phyloP scores from a whole-genome alignment of 2,329 filamentous ascomycete species.

The Periglandula ipomoeae region DNA sequence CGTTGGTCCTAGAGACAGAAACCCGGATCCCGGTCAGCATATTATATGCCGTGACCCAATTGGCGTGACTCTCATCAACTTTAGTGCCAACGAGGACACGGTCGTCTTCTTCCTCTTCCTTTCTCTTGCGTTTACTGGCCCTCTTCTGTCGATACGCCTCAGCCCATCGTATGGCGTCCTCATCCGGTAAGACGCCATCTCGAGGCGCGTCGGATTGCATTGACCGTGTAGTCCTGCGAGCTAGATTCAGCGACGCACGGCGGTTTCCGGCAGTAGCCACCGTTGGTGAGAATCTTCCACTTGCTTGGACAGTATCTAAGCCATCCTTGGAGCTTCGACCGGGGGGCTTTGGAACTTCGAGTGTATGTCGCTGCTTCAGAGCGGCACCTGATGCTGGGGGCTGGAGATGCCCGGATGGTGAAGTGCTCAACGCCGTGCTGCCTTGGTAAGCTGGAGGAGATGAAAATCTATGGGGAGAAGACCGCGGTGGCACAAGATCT shows the following conservation, averaged over 20 bases:
- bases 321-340: constrained; percentile 65
- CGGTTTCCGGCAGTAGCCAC: constrained; percentile 48
- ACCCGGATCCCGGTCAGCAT: constrained; percentile 99
- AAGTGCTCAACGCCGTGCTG: constrained; percentile 27
- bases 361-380: constrained; percentile 74
- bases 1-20: constrained; percentile 90
- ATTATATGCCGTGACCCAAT: constrained; percentile 97
- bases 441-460: constrained; percentile 50
- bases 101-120: constrained; percentile 86
- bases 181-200: constrained; percentile 78
- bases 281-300: constrained; percentile 71
- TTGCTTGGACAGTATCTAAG: constrained; percentile 56
- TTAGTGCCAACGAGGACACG: constrained; percentile 93
- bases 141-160: constrained; percentile 88
- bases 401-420: constrained; percentile 43
- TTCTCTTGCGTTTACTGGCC: constrained; percentile 73
- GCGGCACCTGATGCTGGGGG: constrained; percentile 36
- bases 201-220: constrained; percentile 75
- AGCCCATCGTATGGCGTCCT: constrained; percentile 85
- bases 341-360: constrained; percentile 73
- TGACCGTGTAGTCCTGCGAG: constrained; percentile 71
- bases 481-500: constrained; percentile 5
- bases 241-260: constrained; percentile 75
- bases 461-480: constrained; percentile 50
- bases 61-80: constrained; percentile 93